These are phyloP conservation scores for Citropsis articulata DNA, from an alignment of 345 rosid species.

Conservation along the genomic window DNA sequence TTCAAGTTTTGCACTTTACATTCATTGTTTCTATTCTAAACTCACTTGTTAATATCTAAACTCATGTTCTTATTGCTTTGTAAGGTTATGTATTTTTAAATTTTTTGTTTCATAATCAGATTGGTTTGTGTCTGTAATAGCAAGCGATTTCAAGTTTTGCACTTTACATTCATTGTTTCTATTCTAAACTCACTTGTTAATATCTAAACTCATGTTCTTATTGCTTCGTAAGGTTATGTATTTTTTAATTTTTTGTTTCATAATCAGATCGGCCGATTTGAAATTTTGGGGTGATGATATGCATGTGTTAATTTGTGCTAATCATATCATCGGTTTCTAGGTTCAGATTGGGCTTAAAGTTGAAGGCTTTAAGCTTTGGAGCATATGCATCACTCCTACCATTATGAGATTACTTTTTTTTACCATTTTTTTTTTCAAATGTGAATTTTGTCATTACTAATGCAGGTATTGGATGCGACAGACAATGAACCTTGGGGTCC, in stretches of 20 bases:
- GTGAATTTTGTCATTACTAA: slow-evolving; percentile 8
- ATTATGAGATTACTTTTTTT: background rate
- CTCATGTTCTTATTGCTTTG: background rate
- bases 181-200: background rate
- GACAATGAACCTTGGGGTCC: slow-evolving; percentile 99
- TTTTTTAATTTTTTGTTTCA: background rate
- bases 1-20: background rate
- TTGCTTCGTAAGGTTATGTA: background rate
- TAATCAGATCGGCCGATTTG: background rate
- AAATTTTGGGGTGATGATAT: background rate
- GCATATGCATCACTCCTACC: background rate
- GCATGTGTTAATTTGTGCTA: background rate
- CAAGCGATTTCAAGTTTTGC: background rate
- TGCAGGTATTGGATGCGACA: slow-evolving; percentile 94
- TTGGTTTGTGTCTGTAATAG: background rate
- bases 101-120: background rate
- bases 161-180: background rate
- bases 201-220: no score
- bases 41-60: background rate
- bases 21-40: background rate
- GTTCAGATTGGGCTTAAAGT: background rate
- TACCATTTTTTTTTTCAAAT: background rate
- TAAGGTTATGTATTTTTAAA: background rate
- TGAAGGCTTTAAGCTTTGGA: background rate
- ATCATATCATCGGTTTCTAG: background rate